A percentile compares a stretch with the other conserved stretches of the same genome.
phyloP scores from a whole-genome alignment of 108 stramenopile species.

The Fragilaria radians region DNA sequence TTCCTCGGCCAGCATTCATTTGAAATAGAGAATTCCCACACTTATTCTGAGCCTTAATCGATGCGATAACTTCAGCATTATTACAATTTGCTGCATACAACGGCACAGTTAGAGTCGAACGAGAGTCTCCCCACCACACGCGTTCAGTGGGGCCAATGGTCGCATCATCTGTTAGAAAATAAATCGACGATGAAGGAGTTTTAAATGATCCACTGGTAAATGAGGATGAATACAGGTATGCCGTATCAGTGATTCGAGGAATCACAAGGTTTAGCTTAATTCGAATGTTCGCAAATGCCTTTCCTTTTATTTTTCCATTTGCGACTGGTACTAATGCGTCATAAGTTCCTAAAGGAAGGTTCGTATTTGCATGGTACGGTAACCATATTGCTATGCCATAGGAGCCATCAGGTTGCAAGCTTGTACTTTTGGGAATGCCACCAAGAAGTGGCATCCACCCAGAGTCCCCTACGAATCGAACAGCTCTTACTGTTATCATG shows the following conservation, averaged over 20 bases:
- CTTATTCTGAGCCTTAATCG: background rate
- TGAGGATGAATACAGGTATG: background rate
- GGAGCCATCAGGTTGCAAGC: too few relatives aligned
- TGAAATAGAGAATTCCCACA: background rate
- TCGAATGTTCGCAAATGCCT: too few relatives aligned
- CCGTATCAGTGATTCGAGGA: background rate
- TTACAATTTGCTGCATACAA: background rate
- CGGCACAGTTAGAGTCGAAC: background rate
- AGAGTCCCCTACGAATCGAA: too few relatives aligned
- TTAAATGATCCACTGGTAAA: background rate
- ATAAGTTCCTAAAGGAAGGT: too few relatives aligned
- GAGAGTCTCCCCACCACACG: background rate
- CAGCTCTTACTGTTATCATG: constrained; percentile 2
- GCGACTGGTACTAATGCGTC: too few relatives aligned
- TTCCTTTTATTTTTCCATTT: too few relatives aligned
- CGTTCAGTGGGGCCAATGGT: background rate
- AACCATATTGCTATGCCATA: too few relatives aligned
- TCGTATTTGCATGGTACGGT: too few relatives aligned
- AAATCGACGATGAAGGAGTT: background rate
- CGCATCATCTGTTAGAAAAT: background rate
- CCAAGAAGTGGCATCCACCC: too few relatives aligned
- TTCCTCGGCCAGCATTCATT: background rate
- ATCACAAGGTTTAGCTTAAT: too few relatives aligned
- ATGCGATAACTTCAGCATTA: background rate
- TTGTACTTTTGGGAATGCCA: too few relatives aligned